Conservation (phyloP, 106 monocot genomes). For the Phalaenopsis aphrodite region DNA sequence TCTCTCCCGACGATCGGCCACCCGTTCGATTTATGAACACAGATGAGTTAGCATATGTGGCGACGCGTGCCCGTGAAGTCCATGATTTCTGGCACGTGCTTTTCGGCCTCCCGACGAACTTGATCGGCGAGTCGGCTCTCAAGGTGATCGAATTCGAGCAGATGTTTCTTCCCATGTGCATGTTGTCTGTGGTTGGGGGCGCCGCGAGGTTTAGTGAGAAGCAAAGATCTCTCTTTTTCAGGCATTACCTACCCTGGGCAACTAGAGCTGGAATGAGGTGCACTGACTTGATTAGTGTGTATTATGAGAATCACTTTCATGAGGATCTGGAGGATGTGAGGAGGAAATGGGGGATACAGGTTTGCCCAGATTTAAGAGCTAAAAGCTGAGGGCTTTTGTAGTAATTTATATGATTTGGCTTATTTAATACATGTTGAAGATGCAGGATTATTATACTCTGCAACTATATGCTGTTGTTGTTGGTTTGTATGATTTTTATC, state of each 20-base stretch:
- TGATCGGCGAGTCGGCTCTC: slow-evolving; percentile 77
- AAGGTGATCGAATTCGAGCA: slow-evolving; percentile 92
- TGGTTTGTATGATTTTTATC: too few relatives aligned
- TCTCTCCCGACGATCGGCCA: slow-evolving; percentile 91
- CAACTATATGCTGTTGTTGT: too few relatives aligned
- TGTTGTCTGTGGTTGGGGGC: slow-evolving; percentile 82
- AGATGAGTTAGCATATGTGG: slow-evolving; percentile 77
- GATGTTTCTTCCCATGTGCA: slow-evolving; percentile 89
- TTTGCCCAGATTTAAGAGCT: slow-evolving; percentile 36
- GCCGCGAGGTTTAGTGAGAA: slow-evolving; percentile 68
- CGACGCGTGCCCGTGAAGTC: slow-evolving; percentile 87
- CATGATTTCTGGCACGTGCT: slow-evolving; percentile 94
- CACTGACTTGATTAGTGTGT: slow-evolving; percentile 67
- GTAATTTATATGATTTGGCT: too few relatives aligned
- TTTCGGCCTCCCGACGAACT: slow-evolving; percentile 77
- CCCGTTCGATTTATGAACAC: slow-evolving; percentile 94
- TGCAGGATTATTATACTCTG: too few relatives aligned
- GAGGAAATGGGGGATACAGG: slow-evolving; percentile 58
- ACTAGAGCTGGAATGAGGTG: slow-evolving; percentile 50
- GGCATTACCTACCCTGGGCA: slow-evolving; percentile 84
- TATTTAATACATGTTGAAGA: too few relatives aligned
- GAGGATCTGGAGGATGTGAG: slow-evolving; percentile 62
- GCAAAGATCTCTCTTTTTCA: slow-evolving; percentile 63
- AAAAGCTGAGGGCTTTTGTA: too few relatives aligned
- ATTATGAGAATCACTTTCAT: slow-evolving; percentile 85